Conservation (phyloP, 371 early-diverging fungal genomes). For the Blakeslea trispora region DNA sequence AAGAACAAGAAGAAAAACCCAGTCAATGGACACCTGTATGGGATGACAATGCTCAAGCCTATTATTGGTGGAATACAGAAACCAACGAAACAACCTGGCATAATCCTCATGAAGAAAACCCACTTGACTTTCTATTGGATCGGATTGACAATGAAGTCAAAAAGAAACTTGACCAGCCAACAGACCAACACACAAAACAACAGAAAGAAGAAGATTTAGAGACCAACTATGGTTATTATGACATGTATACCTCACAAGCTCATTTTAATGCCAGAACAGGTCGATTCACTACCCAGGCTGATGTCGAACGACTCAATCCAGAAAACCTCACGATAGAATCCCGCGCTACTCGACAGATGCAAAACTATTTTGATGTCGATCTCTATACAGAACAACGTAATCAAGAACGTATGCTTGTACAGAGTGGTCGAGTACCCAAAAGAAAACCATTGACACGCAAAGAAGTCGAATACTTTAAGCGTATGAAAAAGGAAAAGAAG, state of each 20-base stretch:
- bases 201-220: neutral
- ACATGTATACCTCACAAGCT: conserved; percentile 43
- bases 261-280: conserved; percentile 57
- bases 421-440: conserved; percentile 15
- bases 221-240: conserved; percentile 4
- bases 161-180: conserved; percentile 19
- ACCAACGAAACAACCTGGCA: conserved; percentile 65
- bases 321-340: conserved; percentile 38
- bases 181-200: neutral
- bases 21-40: conserved; percentile 55
- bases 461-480: conserved; percentile 45
- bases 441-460: conserved; percentile 41
- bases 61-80: conserved; percentile 65
- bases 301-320: conserved; percentile 41
- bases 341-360: conserved; percentile 49
- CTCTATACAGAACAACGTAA: conserved; percentile 44
- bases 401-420: conserved; percentile 13
- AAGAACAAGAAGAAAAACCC: conserved; percentile 5
- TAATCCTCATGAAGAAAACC: conserved; percentile 30
- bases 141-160: conserved; percentile 44
- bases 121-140: conserved; percentile 40
- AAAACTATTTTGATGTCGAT: conserved; percentile 53
- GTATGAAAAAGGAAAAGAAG: conserved; percentile 47
- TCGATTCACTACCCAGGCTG: conserved; percentile 45
- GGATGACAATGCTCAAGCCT: conserved; percentile 52